A percentile compares a stretch with the other conserved stretches of the same genome.
Conservation (phyloP, 2,329 filamentous ascomycete species). For the Beauveria caledonica region DNA sequence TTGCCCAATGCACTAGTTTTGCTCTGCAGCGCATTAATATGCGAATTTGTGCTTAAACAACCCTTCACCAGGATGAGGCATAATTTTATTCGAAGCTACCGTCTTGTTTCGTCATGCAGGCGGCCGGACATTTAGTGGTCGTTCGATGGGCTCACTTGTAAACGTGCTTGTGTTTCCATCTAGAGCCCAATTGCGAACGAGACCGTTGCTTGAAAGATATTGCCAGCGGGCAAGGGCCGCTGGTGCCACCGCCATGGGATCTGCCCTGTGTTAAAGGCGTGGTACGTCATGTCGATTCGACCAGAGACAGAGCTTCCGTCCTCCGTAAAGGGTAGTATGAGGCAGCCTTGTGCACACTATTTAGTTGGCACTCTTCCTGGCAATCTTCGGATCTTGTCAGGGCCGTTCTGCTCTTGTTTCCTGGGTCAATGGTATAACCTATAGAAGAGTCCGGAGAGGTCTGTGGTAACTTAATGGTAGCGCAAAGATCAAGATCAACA, state of each 20-base stretch:
- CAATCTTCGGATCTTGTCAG: background rate
- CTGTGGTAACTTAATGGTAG: background rate
- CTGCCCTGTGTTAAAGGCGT: background rate
- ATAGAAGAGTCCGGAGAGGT: background rate
- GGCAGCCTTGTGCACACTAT: background rate
- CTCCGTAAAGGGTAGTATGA: background rate
- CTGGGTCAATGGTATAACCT: background rate
- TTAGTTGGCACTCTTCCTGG: background rate
- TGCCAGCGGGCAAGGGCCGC: background rate
- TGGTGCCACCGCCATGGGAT: background rate
- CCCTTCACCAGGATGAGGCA: background rate
- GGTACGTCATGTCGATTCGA: background rate
- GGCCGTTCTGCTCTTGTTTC: background rate
- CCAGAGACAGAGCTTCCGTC: background rate
- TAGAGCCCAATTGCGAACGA: background rate
- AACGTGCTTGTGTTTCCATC: background rate
- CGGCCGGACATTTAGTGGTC: background rate
- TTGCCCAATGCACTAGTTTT: background rate
- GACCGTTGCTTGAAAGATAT: background rate
- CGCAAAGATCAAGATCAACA: slow-evolving; percentile 1
- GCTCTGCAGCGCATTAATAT: background rate
- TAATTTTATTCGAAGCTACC: background rate
- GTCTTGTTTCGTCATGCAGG: background rate
- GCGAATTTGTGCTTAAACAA: background rate
- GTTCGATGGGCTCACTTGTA: background rate